Evolutionary conservation across 1,284 basidiomycete species (phyloP), one percentile per base, ranked within the genome.

Genomic region (Ceratobasidium sp.): DNA sequence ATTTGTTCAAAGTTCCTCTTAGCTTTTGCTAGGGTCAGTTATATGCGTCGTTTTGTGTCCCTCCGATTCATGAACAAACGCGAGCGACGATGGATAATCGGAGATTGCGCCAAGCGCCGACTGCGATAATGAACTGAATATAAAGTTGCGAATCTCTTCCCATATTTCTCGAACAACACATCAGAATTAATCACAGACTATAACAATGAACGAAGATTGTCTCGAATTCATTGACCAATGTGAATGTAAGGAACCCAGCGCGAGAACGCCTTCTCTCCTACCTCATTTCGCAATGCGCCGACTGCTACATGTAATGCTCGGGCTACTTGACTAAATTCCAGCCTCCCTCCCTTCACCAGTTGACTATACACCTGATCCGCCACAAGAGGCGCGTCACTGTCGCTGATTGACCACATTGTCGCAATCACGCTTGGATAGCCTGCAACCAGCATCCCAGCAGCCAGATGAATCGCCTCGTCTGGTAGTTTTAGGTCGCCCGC

Each of bases 351-450:
- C 29, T 66, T 66, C 31, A 66, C 36, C 65, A 66, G n/a, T 22
- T 63, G 57, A 5, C 57, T 59, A 44, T 62, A 62, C 29, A 60
- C 57, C 29, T 33, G 53, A 29, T 62, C 47, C 5, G 56, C 57
- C 15, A 33, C 41, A 19, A 29, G 45, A 11, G 41, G 57, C 45
- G 50, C 57, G 31, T 22, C 51, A 15, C 8, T 27, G 27, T 53
- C 63, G 29, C 29, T 31, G 24, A 64, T 45, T 8, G 31, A 36
- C 47, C 57, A 63, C 71, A 73, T 73, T 31, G 71, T 73, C 57
- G 29, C 57, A 53, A 63, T 53, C 33, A 51, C 57, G 22, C 57
- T 33, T 45, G 27, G 57, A 24, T 60, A 73, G 11, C 29, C 66
- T n/a, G 51, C 31, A 19, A 65, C 33, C 36, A 62, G 29, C 54